phyloP scores from a whole-genome alignment of 345 rosid genomes.

The Eucalyptus sp. region DNA sequence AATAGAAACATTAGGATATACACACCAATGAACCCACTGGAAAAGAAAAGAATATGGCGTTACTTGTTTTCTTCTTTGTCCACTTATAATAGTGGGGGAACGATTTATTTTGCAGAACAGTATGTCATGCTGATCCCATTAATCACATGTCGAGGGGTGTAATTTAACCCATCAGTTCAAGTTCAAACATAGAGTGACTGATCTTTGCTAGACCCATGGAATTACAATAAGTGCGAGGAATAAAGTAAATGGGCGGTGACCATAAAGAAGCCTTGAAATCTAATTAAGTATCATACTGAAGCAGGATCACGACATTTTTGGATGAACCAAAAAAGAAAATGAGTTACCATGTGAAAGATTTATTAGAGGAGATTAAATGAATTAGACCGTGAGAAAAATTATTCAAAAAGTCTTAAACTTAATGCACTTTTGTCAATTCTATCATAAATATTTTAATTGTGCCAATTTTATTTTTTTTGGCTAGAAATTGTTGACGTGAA shows the following conservation, averaged over 20 bases:
- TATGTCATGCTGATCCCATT: not conserved
- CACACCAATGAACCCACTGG: not conserved
- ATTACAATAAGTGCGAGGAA: not conserved
- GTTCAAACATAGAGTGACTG: not conserved
- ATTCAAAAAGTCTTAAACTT: too few relatives aligned
- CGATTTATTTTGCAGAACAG: not conserved
- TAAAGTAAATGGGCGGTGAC: not conserved
- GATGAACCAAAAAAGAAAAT: not conserved
- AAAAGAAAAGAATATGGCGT: not conserved
- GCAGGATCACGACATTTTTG: not conserved
- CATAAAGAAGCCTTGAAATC: not conserved
- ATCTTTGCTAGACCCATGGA: not conserved
- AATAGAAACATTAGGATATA: not conserved
- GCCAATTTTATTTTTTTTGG: too few relatives aligned
- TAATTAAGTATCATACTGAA: not conserved
- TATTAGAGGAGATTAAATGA: not conserved
- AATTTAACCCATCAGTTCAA: not conserved
- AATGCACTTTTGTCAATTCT: too few relatives aligned
- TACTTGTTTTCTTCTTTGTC: too few relatives aligned
- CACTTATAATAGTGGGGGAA: not conserved
- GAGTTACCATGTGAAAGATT: not conserved
- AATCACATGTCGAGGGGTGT: not conserved
- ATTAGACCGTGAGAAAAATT: not conserved
- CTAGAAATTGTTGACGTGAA: rapidly evolving
- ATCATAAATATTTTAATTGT: too few relatives aligned